Evolutionary conservation across 257 asterid species (phyloP).

Genomic region (Lavandula angustifolia): DNA sequence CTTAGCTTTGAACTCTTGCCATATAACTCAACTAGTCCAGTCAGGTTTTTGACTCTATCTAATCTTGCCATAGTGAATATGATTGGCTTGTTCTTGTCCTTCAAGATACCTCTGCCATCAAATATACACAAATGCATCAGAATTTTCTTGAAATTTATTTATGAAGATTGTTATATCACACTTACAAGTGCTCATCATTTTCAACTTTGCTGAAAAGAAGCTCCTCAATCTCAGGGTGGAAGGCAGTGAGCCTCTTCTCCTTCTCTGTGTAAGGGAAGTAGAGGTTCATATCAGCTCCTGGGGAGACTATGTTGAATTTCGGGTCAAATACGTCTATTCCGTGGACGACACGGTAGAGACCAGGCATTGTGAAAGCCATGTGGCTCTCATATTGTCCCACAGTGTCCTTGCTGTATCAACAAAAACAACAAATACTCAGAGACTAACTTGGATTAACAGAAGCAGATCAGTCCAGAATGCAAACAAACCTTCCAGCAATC

Average conservation of each 20-base stretch:
- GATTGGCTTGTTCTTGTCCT: constrained; percentile 83
- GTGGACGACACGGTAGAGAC: constrained; percentile 86
- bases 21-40: constrained; percentile 83
- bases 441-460: background rate
- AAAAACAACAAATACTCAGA: background rate
- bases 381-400: constrained; percentile 99
- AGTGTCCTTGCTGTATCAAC: constrained; percentile 73
- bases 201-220: constrained; percentile 78
- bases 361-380: constrained; percentile 95
- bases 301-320: constrained; percentile 96
- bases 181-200: constrained; percentile 64
- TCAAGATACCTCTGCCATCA: constrained; percentile 72
- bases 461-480: background rate
- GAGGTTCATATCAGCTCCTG: constrained; percentile 80
- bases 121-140: background rate
- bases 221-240: constrained; percentile 82
- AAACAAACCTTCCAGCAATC: constrained; percentile 81
- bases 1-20: constrained; percentile 85
- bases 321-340: constrained; percentile 95
- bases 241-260: constrained; percentile 67
- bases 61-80: constrained; percentile 93
- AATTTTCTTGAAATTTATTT: too few species aligned
- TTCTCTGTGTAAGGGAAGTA: constrained; percentile 72
- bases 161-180: too few species aligned
- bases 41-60: constrained; percentile 85